Base-by-base conservation (phyloP, 305 asterid genomes). In the Lippia alba region DNA sequence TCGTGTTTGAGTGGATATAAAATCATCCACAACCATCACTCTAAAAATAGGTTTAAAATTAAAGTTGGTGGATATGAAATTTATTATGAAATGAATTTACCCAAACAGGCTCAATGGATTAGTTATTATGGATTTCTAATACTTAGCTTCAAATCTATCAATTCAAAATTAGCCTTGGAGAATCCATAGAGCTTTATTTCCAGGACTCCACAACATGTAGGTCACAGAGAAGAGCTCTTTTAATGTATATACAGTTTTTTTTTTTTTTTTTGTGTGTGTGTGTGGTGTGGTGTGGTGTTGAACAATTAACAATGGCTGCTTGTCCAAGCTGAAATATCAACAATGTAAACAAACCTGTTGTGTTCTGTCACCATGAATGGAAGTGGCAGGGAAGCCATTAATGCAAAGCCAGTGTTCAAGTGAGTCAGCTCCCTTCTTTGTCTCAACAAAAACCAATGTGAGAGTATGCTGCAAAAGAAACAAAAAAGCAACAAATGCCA, bases 331-430 rank as follows among this genome's bases (percentile, higher is more conserved):
- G 39, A 76, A 24, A 66, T 44, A 53, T 51, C 50, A 50, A 70
- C 16, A 57, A 24, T 30, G 17, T 12, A 18, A 70, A 74, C 81
- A 40, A 57, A 91, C 97, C 96, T 88, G 97, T 61, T 91, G 97
- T 56, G 97, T 86, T 74, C 97, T 87, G 85, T 91, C 97, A 59
- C 96, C 97, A 57, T 91, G 97, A 74, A 91, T 91, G 45, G 94
- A 82, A 53, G 96, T 85, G 36, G 97, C 96, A 72, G 93, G 96
- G 72, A 91, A 91, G 45, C 91, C 85, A 62, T 82, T 91, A 56
- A 72, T 67, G 72, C 77, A 82, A 49, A 91, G 87, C 93, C 91
- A 91, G 73, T 91, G 80, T 78, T 91, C 96, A 64, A 90, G 84
- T 7, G 96, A 76, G 79, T 90, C 97, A 41, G 96, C 97, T 78